Conservation (phyloP, 2,329 filamentous ascomycete genomes). For the Chrysoporthe cubensis region DNA sequence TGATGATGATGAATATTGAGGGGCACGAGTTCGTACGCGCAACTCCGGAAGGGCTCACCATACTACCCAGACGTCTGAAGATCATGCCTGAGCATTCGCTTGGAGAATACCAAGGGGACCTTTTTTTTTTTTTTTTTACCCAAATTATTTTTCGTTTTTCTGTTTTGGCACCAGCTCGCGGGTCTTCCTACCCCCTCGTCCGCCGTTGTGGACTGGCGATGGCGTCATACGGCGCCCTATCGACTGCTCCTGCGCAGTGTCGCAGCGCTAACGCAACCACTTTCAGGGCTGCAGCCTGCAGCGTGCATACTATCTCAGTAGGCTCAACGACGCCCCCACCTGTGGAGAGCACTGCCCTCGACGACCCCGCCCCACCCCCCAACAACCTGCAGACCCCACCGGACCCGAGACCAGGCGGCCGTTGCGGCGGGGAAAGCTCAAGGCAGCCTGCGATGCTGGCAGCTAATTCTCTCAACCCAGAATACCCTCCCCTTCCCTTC, state of each 20-base stretch:
- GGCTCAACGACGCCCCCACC: neutral
- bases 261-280: slow-evolving; percentile 8
- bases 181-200: neutral
- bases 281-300: neutral
- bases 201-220: slow-evolving; percentile 16
- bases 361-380: neutral
- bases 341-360: neutral
- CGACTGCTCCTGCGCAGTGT: neutral
- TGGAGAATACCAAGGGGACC: too few relatives aligned
- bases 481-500: neutral
- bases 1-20: neutral
- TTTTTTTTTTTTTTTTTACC: too few relatives aligned
- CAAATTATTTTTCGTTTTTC: too few relatives aligned
- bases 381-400: slow-evolving; percentile 11
- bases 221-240: slow-evolving; percentile 17
- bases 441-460: neutral
- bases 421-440: neutral
- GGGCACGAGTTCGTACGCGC: neutral
- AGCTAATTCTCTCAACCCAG: slow-evolving; percentile 5
- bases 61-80: too few relatives aligned
- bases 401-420: neutral
- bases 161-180: neutral
- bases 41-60: neutral
- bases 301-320: too few relatives aligned
- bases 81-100: too few relatives aligned